Evolutionary conservation across 768 basidiomycete species (phyloP).

Genomic region (Dacryopinax spathularia): DNA sequence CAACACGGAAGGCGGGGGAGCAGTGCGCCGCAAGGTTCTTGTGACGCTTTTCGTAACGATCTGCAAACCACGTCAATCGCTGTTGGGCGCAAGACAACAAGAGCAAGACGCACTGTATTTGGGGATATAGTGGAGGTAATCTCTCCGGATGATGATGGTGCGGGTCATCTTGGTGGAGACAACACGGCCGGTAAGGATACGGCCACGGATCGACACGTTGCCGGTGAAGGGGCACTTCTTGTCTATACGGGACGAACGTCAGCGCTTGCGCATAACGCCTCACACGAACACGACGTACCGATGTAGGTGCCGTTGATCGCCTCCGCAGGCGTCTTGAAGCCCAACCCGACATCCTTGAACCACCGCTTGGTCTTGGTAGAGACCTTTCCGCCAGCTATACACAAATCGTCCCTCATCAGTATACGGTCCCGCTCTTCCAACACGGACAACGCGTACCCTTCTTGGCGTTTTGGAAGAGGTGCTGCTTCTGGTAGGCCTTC

Average conservation of each 20-base stretch:
- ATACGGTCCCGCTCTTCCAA: background rate
- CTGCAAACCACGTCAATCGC: slow-evolving; percentile 27
- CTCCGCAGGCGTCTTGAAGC: slow-evolving; percentile 90
- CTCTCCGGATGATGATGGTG: slow-evolving; percentile 89
- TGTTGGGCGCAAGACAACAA: background rate
- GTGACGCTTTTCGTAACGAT: slow-evolving; percentile 97
- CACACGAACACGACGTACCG: slow-evolving; percentile 38
- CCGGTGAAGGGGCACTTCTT: slow-evolving; percentile 99
- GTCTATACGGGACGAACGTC: slow-evolving; percentile 36
- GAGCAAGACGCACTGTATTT: slow-evolving; percentile 72
- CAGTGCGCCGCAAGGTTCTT: slow-evolving; percentile 96
- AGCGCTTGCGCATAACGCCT: background rate
- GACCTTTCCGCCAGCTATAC: slow-evolving; percentile 72
- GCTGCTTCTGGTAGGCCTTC: slow-evolving; percentile 96
- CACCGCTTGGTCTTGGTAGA: slow-evolving; percentile 91
- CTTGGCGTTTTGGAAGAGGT: slow-evolving; percentile 96
- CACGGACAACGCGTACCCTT: slow-evolving; percentile 47
- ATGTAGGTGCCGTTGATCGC: slow-evolving; percentile 95
- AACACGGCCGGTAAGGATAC: slow-evolving; percentile 95
- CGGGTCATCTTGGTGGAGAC: slow-evolving; percentile 99
- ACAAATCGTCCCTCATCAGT: background rate
- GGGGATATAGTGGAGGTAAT: slow-evolving; percentile 91
- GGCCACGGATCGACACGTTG: slow-evolving; percentile 92
- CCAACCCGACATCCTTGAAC: slow-evolving; percentile 97
- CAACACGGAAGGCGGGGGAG: slow-evolving; percentile 98